Conservation (phyloP, 768 basidiomycete genomes). For the Tylopilus rubrobrunneus region DNA sequence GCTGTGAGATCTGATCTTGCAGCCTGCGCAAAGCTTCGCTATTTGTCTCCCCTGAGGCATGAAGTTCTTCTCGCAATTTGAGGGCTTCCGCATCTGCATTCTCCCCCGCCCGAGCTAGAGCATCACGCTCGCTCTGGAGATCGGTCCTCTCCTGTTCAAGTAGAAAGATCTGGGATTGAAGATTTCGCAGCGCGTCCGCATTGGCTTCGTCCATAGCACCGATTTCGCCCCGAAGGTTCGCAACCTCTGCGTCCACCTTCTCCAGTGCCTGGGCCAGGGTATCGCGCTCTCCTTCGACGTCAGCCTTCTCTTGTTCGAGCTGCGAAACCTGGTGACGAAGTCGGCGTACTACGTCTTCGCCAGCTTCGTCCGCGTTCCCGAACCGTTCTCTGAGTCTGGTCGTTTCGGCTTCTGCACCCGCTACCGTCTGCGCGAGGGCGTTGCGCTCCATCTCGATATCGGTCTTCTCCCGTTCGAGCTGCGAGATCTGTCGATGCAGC, state of each 20-base stretch:
- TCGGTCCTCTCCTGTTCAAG: constrained; percentile 61
- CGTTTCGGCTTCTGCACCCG: constrained; percentile 61
- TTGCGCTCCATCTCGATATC: constrained; percentile 47
- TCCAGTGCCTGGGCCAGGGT: constrained; percentile 22
- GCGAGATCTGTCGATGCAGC: constrained; percentile 75
- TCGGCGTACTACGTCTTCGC: constrained; percentile 65
- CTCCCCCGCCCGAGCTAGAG: not conserved
- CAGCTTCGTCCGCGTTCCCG: constrained; percentile 70
- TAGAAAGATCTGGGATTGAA: constrained; percentile 71
- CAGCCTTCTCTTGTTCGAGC: constrained; percentile 61
- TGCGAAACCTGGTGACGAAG: constrained; percentile 72
- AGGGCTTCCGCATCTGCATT: not conserved
- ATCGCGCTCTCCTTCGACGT: constrained; percentile 45
- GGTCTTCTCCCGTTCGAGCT: constrained; percentile 64
- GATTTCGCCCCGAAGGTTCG: not conserved
- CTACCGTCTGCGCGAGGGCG: constrained; percentile 22
- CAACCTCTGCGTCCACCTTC: not conserved
- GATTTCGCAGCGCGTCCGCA: constrained; percentile 65
- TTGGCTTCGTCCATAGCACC: constrained; percentile 54
- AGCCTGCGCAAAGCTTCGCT: not conserved
- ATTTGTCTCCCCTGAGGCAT: not conserved
- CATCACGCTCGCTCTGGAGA: constrained; percentile 26
- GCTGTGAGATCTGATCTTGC: not conserved
- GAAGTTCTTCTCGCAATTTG: not conserved
- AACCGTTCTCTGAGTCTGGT: constrained; percentile 55